Evolutionary conservation across 257 asterid genomes (phyloP).

Genomic region (Fraxinus pennsylvanica): DNA sequence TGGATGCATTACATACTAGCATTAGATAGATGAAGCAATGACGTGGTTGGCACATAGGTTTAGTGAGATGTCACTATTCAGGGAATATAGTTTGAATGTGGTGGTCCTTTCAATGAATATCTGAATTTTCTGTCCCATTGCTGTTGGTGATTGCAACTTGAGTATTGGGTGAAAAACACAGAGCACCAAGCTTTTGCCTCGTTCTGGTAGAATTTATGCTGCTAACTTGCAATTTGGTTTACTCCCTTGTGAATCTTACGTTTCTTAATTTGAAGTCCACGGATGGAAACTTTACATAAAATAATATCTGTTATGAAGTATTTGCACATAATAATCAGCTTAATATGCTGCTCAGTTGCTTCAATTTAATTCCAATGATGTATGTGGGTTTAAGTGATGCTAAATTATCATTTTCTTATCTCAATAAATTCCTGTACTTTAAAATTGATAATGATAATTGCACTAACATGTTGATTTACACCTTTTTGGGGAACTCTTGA

Average conservation of each 20-base stretch:
- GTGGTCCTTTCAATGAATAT: neutral
- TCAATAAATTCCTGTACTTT: neutral
- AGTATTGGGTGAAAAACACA: neutral
- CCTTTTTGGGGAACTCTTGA: slow-evolving; percentile 5
- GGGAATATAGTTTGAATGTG: neutral
- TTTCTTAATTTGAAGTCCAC: neutral
- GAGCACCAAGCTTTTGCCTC: neutral
- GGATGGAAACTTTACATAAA: neutral
- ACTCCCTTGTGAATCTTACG: neutral
- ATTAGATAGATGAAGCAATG: neutral
- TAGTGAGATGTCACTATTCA: neutral
- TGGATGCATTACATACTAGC: neutral
- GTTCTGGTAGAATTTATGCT: neutral
- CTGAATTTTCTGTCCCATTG: neutral
- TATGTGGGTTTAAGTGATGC: neutral
- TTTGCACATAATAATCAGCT: neutral
- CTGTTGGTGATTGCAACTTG: neutral
- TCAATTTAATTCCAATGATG: neutral
- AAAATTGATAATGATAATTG: neutral
- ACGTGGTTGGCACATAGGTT: too few relatives aligned
- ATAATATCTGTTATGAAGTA: neutral
- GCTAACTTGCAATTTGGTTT: neutral
- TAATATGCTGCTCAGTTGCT: neutral
- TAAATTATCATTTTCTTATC: slow-evolving; percentile 5
- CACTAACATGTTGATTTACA: neutral